Base-by-base conservation (phyloP, 768 basidiomycete species). In the Lentinula guzmanii region DNA sequence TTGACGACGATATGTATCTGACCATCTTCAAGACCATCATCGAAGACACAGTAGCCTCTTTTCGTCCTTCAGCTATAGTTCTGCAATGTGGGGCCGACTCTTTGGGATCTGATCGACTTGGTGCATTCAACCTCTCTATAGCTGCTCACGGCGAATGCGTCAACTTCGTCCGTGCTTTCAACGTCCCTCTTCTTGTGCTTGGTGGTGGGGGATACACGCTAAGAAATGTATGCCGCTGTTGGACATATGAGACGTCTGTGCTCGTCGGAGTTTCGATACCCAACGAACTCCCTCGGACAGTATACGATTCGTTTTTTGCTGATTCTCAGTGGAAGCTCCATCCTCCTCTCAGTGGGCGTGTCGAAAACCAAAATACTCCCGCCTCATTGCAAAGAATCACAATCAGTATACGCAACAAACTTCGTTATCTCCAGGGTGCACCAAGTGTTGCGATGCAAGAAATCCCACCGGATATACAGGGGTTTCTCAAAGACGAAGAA, bases 131-230 rank as follows among this genome's bases (percentile, higher is more conserved):
- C 70, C 81, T 99, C 5, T 95, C 92, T 11, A 98, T 98, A 65
- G 92, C 93, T 28, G 96, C 95, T 0, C 96, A 99, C 68, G 96
- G 97, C 18, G 96, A 98, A 75, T 99, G 96, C 71, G 95, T 99
- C 34, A 89, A 95, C 70, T 98, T 95, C 71, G 94, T 99, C 55
- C 88, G 95, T 64, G 89, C 89, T 65, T 98, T 91, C 76, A 86
- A 88, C 68, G 84, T 98, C 2, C 96, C 96, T 1, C 76, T 98
- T 13, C 80, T 99, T 16, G 90, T 98, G 35, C 72, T 99, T 5
- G 96, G 96, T 45, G 96, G 96, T 2, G 96, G 96, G 3, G 96
- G 96, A 0, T 99, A 99, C 74, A 95, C 94, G 4, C 91, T 98
- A 72, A 91, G 94, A 70, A 96, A 96, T 70, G 97, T 99, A 65